These are phyloP conservation scores for Odonthalia washingtoniensis DNA, from an alignment of 31 red algal genomes.

Conservation along the genomic window DNA sequence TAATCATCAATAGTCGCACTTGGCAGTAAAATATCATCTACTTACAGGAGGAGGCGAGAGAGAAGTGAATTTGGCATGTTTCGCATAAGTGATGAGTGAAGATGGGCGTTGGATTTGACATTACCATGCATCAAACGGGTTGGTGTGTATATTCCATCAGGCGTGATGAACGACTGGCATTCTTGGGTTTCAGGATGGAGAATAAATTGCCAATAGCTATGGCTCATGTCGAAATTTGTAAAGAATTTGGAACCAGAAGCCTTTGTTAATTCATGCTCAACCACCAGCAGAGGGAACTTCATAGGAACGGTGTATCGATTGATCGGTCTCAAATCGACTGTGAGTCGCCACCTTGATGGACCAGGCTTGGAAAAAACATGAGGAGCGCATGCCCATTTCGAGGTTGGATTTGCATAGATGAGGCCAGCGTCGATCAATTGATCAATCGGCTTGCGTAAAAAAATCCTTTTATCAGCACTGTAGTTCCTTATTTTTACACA, in stretches of 20 bases:
- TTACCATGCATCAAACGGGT: not conserved
- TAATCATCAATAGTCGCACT: not conserved
- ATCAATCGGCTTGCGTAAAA: not conserved
- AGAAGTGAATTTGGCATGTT: not conserved
- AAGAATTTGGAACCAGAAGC: not conserved
- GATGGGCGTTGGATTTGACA: not conserved
- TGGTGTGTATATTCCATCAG: no score
- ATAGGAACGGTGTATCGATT: not conserved
- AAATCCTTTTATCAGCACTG: not conserved
- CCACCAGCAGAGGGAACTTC: not conserved
- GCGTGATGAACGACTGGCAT: no score
- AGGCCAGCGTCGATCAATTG: not conserved
- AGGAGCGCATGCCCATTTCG: constrained; percentile 8
- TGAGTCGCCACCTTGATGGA: not conserved
- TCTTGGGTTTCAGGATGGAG: not conserved
- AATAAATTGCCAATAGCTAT: constrained; percentile 3
- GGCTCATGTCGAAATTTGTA: not conserved
- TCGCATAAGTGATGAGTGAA: not conserved
- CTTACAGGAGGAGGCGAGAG: not conserved
- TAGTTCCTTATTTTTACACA: not conserved
- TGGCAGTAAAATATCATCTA: not conserved
- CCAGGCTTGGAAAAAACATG: not conserved
- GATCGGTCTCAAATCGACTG: not conserved
- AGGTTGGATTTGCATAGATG: constrained; percentile 1
- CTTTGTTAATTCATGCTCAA: not conserved